Conservation (phyloP, 352 stramenopile genomes). For the Pythium aphanidermatum region DNA sequence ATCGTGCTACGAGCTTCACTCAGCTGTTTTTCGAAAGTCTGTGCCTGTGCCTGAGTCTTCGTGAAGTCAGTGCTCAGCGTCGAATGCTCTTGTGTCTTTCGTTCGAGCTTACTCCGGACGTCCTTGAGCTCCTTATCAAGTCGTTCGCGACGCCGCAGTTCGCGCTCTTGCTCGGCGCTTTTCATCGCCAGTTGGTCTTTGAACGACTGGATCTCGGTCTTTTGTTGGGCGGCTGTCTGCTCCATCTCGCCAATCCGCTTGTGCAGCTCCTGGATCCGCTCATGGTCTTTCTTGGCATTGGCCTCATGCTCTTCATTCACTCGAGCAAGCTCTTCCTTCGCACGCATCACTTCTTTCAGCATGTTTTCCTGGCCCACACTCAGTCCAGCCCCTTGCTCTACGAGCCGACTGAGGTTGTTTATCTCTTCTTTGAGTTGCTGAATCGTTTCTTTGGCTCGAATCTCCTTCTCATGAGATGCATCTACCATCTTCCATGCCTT, state of each 20-base stretch:
- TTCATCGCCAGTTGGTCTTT: slow-evolving; percentile 86
- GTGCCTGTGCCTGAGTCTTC: slow-evolving; percentile 62
- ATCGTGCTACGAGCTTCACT: slow-evolving; percentile 76
- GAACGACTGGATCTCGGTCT: slow-evolving; percentile 75
- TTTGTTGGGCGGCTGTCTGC: slow-evolving; percentile 36
- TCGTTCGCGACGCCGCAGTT: slow-evolving; percentile 84
- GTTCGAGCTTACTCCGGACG: slow-evolving; percentile 83
- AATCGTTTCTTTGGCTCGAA: slow-evolving; percentile 93
- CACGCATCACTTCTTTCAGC: slow-evolving; percentile 87
- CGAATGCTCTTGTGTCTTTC: slow-evolving; percentile 62
- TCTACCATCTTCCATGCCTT: slow-evolving; percentile 95
- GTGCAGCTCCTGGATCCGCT: slow-evolving; percentile 77
- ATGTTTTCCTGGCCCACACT: slow-evolving; percentile 92
- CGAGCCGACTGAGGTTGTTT: slow-evolving; percentile 91
- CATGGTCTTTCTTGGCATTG: slow-evolving; percentile 77
- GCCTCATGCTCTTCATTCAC: slow-evolving; percentile 81
- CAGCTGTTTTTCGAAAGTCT: slow-evolving; percentile 85
- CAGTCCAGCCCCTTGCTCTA: slow-evolving; percentile 92
- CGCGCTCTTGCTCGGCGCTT: slow-evolving; percentile 82
- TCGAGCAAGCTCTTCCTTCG: slow-evolving; percentile 85
- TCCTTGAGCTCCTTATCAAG: slow-evolving; percentile 93
- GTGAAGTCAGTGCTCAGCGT: slow-evolving; percentile 42
- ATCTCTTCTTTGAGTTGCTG: slow-evolving; percentile 95
- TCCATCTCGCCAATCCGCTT: slow-evolving; percentile 63
- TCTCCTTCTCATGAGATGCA: slow-evolving; percentile 92